A percentile compares a stretch with the other conserved stretches of the same genome.
Conservation (phyloP, 352 stramenopile genomes). For the Globisporangium paddicum region DNA sequence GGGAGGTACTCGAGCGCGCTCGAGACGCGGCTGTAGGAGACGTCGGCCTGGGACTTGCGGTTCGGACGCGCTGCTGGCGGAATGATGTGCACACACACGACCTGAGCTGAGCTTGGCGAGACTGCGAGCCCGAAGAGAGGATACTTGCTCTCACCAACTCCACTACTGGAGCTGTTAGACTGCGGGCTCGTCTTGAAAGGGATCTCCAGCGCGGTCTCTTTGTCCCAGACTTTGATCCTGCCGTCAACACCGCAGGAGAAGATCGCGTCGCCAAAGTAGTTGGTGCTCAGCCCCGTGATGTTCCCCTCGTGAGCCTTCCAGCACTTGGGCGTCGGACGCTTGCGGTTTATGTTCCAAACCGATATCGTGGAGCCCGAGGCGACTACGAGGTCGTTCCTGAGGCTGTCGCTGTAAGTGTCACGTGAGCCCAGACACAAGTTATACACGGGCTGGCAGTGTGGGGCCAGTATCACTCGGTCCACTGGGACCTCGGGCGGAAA, state of each 20-base stretch:
- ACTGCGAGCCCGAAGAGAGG: slow-evolving; percentile 68
- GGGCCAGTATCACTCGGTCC: slow-evolving; percentile 44
- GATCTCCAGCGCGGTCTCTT: slow-evolving; percentile 25
- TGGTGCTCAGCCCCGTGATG: slow-evolving; percentile 48
- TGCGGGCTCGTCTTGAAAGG: slow-evolving; percentile 12
- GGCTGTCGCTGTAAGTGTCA: slow-evolving; percentile 50
- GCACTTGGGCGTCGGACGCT: slow-evolving; percentile 20
- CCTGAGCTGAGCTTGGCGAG: slow-evolving; percentile 63
- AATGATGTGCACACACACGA: slow-evolving; percentile 66
- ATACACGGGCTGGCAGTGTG: slow-evolving; percentile 63
- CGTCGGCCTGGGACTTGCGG: slow-evolving; percentile 75
- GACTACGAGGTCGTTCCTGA: slow-evolving; percentile 46
- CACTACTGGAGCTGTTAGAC: background rate
- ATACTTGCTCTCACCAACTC: slow-evolving; percentile 38
- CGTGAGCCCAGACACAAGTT: slow-evolving; percentile 41
- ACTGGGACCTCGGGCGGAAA: slow-evolving; percentile 23
- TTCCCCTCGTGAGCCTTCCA: slow-evolving; percentile 74
- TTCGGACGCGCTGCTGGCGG: slow-evolving; percentile 74
- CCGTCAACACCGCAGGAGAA: slow-evolving; percentile 63
- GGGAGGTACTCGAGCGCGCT: slow-evolving; percentile 69
- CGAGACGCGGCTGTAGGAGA: slow-evolving; percentile 80
- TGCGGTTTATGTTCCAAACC: slow-evolving; percentile 65
- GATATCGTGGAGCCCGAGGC: slow-evolving; percentile 64
- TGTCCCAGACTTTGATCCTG: slow-evolving; percentile 59
- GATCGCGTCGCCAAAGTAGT: slow-evolving; percentile 64